Conservation (phyloP, 164 flowering plant genomes). For the Echeveria elegans region DNA sequence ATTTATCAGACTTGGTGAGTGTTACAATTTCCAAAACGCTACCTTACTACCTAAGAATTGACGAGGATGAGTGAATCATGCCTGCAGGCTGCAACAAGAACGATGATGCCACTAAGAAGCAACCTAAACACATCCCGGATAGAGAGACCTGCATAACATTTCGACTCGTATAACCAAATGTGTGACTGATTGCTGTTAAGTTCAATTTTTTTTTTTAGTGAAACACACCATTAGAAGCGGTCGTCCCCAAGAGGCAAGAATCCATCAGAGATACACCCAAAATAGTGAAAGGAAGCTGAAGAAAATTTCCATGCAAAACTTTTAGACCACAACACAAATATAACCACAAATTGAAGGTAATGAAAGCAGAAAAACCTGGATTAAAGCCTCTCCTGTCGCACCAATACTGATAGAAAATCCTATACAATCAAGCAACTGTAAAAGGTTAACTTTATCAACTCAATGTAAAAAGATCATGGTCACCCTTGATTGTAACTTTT, state of each 20-base stretch:
- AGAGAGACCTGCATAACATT: slow-evolving; percentile 25
- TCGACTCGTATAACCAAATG: not conserved
- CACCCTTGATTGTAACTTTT: no score
- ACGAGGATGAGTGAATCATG: not conserved
- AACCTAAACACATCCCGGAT: slow-evolving; percentile 21
- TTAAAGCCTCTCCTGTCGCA: slow-evolving; percentile 15
- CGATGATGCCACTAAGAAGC: slow-evolving; percentile 23
- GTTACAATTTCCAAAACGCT: not conserved
- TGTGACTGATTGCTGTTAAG: no score
- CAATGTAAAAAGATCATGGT: no score
- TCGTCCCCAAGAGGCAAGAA: slow-evolving; percentile 27
- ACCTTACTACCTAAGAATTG: not conserved
- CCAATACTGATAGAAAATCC: slow-evolving; percentile 23
- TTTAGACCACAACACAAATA: not conserved
- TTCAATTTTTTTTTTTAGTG: not conserved
- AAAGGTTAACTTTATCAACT: no score
- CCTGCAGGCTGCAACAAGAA: slow-evolving; percentile 30
- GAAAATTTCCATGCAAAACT: not conserved
- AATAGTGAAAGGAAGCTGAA: slow-evolving; percentile 22
- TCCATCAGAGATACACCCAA: slow-evolving; percentile 24
- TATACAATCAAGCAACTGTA: slow-evolving; percentile 12
- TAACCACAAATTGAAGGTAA: not conserved
- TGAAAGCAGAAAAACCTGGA: slow-evolving; percentile 21
- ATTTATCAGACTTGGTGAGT: not conserved
- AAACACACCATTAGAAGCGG: slow-evolving; percentile 33